Percentiles rank a stretch among this genome's conserved stretches.
Conservation (phyloP, 2,329 filamentous ascomycete genomes). For the Trichothecium roseum region DNA sequence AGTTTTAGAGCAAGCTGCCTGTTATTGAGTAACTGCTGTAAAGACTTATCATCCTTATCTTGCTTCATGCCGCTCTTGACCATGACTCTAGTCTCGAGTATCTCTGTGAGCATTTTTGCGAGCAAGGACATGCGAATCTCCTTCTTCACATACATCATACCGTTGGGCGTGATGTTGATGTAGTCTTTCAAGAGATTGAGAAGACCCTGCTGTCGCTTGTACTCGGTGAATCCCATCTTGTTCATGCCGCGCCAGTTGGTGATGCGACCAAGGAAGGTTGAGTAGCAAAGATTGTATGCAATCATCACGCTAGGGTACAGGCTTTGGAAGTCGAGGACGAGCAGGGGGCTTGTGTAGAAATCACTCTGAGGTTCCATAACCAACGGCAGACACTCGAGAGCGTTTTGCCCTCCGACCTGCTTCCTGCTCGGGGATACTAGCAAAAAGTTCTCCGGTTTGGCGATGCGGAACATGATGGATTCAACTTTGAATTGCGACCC, state of each 20-base stretch:
- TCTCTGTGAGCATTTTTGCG: slow-evolving; percentile 93
- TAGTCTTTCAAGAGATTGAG: slow-evolving; percentile 71
- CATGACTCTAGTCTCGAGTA: slow-evolving; percentile 94
- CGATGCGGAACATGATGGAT: slow-evolving; percentile 96
- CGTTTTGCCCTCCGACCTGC: slow-evolving; percentile 90
- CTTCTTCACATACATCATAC: slow-evolving; percentile 87
- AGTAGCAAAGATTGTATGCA: slow-evolving; percentile 98
- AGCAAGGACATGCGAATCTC: slow-evolving; percentile 81
- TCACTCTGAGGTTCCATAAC: slow-evolving; percentile 97
- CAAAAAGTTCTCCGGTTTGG: slow-evolving; percentile 91
- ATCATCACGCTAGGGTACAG: slow-evolving; percentile 98
- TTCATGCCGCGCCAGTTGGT: slow-evolving; percentile 79
- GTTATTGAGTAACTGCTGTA: slow-evolving; percentile 86
- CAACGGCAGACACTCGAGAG: slow-evolving; percentile 83
- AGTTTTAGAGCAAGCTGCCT: slow-evolving; percentile 88
- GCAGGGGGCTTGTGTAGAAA: slow-evolving; percentile 80
- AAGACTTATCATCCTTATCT: slow-evolving; percentile 75
- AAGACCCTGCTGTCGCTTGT: slow-evolving; percentile 64
- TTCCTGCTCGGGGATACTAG: slow-evolving; percentile 82
- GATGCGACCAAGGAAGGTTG: slow-evolving; percentile 83
- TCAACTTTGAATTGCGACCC: slow-evolving; percentile 98
- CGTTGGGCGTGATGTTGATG: slow-evolving; percentile 89
- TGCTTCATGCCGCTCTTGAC: slow-evolving; percentile 94
- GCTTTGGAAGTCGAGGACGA: slow-evolving; percentile 93
- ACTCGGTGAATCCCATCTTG: slow-evolving; percentile 92